These are phyloP conservation scores for Phytomonas sp. DNA, from an alignment of 208 protist genomes.

Conservation along the genomic window DNA sequence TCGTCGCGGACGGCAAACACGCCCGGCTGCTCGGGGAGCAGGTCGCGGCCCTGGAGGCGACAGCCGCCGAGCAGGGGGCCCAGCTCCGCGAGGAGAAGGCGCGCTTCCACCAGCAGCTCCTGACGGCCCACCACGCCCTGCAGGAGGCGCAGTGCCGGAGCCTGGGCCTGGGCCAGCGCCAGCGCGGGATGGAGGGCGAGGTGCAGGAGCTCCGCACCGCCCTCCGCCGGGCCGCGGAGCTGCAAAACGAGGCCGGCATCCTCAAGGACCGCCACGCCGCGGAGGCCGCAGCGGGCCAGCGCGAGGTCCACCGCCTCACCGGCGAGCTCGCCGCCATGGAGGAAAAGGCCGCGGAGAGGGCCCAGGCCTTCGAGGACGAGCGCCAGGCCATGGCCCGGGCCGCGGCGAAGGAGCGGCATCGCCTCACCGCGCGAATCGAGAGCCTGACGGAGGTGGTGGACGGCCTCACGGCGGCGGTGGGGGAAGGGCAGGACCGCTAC, in stretches of 20 bases:
- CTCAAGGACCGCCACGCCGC: conserved; percentile 60
- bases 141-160: conserved; percentile 64
- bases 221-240: conserved; percentile 47
- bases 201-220: conserved; percentile 50
- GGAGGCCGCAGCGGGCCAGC: conserved; percentile 35
- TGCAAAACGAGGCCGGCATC: conserved; percentile 64
- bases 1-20: conserved; percentile 28
- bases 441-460: conserved; percentile 23
- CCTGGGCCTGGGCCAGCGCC: conserved; percentile 66
- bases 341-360: conserved; percentile 18
- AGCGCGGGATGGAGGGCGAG: conserved; percentile 46
- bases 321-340: conserved; percentile 22
- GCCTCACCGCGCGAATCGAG: conserved; percentile 25
- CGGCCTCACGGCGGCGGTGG: conserved; percentile 13
- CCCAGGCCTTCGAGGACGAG: conserved; percentile 26
- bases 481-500: conserved; percentile 21
- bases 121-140: conserved; percentile 61
- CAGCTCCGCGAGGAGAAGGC: conserved; percentile 58
- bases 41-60: conserved; percentile 55
- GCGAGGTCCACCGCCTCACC: conserved; percentile 25
- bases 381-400: conserved; percentile 18
- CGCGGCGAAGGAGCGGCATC: conserved; percentile 22
- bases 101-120: conserved; percentile 44
- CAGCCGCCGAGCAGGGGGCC: conserved; percentile 26
- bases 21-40: conserved; percentile 44